Conservation (phyloP, 192 early-diverging fungal genomes). For the Rhizophagus clarus region DNA sequence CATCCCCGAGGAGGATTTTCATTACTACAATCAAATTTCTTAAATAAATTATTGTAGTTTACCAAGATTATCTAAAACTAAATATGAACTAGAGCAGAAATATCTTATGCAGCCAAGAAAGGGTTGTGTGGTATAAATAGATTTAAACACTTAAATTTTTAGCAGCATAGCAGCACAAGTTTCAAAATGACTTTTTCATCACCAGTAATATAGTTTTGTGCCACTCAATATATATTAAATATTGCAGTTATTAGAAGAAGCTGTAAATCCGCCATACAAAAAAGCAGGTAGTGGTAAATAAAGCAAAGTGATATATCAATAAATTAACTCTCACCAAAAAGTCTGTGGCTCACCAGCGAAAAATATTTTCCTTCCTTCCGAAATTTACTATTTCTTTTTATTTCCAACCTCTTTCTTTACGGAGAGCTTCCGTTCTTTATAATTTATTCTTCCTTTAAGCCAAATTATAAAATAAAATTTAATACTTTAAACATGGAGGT, state of each 20-base stretch:
- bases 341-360: neutral
- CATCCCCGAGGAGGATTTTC: too few species aligned
- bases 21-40: too few species aligned
- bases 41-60: too few species aligned
- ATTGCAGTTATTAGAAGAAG: neutral
- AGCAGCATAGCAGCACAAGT: neutral
- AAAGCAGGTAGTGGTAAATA: neutral
- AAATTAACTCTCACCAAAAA: neutral
- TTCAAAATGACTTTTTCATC: neutral
- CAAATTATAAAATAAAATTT: neutral
- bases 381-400: neutral
- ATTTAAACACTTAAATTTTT: neutral
- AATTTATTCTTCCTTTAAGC: neutral
- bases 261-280: neutral
- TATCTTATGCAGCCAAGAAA: too few species aligned
- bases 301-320: neutral
- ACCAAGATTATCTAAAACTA: too few species aligned
- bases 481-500: neutral
- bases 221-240: neutral
- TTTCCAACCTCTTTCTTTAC: neutral
- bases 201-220: neutral
- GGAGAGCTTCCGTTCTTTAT: neutral
- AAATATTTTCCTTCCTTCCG: neutral
- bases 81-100: too few species aligned
- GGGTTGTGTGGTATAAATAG: neutral